Evolutionary conservation across 257 asterid genomes (phyloP), one percentile per base, ranked within the genome.

Genomic region (Capsicum pubescens): DNA sequence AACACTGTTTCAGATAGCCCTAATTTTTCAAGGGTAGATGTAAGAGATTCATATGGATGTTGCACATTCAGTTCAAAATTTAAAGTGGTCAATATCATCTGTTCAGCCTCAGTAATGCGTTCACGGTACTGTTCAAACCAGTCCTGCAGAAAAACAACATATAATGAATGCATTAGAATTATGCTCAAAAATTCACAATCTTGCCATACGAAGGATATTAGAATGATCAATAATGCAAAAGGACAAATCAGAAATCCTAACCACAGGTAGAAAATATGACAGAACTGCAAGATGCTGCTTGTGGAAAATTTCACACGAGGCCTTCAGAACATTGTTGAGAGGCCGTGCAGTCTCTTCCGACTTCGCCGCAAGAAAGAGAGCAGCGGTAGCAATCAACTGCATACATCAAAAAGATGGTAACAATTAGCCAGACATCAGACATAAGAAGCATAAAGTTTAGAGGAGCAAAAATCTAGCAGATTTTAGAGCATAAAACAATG

Each of bases 51-150:
- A 90, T 93, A 95, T 58, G 99, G 99, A 88, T 97, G 99, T 87
- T 95, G 95, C 91, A 97, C 99, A 68, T 86, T 89, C 76, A 97
- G 89, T 93, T 95, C 99, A 89, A 97, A 97, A 85, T 97, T 95
- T 88, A 97, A 90, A 87, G 99, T 95, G 60, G 97, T 92, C 85
- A 97, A 87, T 80, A 97, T 87, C 97, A 93, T 86, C 83, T 93
- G 97, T 87, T 97, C 99, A 58, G 98, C 99, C 88, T 92, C 99
- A 56, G 82, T 90, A 56, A 95, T 89, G 85, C 95, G 93, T 77
- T 95, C 97, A 8, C 99, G 98, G 89, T 93, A 97, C 86, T 92
- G 93, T 88, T 95, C 99, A 87, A 95, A 92, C 99, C 99, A 97
- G 89, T 89, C 97, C 99, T 97, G 92, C 59, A 83, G 61, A 48